A percentile compares a stretch with the other conserved stretches of the same genome.
phyloP scores from a whole-genome alignment of 192 early-diverging fungal species.

The Rhizophagus prolifer region DNA sequence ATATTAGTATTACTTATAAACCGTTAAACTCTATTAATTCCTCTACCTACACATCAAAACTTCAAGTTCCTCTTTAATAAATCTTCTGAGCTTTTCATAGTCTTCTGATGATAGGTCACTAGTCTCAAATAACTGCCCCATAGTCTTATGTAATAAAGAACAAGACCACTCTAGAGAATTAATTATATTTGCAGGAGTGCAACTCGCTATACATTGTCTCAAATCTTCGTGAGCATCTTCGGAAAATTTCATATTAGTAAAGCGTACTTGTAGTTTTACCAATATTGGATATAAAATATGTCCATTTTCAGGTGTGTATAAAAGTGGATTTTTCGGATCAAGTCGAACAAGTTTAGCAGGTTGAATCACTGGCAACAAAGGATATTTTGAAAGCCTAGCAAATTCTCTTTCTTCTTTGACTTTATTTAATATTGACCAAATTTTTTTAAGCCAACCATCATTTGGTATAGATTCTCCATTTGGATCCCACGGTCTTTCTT shows the following conservation, averaged over 20 bases:
- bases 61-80: not conserved
- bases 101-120: not conserved
- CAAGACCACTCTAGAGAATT: not conserved
- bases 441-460: not conserved
- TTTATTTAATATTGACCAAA: not conserved
- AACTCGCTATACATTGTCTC: not conserved
- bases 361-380: not conserved
- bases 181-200: not conserved
- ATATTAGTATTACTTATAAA: not conserved
- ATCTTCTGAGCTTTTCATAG: not conserved
- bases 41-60: not conserved
- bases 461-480: not conserved
- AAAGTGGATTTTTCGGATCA: not conserved
- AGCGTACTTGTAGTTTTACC: not conserved
- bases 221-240: not conserved
- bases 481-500: not conserved
- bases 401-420: not conserved
- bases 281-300: not conserved
- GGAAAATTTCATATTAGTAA: not conserved
- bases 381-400: not conserved
- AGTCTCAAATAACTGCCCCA: not conserved
- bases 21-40: not conserved
- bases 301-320: not conserved
- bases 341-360: not conserved
- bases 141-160: not conserved